A percentile compares a stretch with the other conserved stretches of the same genome.
These are phyloP conservation scores for Alliaria petiolata DNA, from an alignment of 345 rosid species.

Conservation along the genomic window DNA sequence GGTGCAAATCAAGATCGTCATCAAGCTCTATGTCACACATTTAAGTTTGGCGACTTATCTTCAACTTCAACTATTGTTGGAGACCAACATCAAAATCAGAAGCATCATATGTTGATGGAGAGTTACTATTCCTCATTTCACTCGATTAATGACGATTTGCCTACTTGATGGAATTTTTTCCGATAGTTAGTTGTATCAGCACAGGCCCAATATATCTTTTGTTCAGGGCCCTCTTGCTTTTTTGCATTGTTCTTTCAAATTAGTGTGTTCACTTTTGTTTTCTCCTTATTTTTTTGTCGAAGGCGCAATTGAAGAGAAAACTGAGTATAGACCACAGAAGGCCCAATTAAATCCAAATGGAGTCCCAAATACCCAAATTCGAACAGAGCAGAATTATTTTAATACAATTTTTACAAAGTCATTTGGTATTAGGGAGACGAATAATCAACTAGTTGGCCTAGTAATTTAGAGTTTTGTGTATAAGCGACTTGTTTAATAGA, in stretches of 20 bases:
- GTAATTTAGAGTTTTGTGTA: too few relatives aligned
- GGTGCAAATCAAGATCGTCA: neutral
- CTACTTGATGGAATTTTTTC: neutral
- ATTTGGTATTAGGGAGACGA: too few relatives aligned
- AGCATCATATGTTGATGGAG: neutral
- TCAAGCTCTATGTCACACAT: neutral
- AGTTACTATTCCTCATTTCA: neutral
- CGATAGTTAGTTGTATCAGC: neutral
- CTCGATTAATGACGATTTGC: neutral
- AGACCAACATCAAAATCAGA: conserved; percentile 2
- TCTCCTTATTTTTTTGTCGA: neutral
- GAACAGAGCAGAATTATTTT: too few relatives aligned
- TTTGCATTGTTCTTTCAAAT: neutral
- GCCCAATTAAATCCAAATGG: too few relatives aligned
- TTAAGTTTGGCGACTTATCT: neutral
- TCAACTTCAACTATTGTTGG: neutral
- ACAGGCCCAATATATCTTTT: neutral
- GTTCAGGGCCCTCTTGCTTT: neutral
- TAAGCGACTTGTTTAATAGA: too few relatives aligned
- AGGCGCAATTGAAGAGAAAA: neutral
- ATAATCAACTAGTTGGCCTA: too few relatives aligned
- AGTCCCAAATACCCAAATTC: too few relatives aligned
- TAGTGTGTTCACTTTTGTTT: neutral
- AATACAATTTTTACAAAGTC: too few relatives aligned
- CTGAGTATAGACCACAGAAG: too few relatives aligned